Evolutionary conservation across 257 asterid genomes (phyloP), one percentile per base, ranked within the genome.

Genomic region (Ballota nigra): DNA sequence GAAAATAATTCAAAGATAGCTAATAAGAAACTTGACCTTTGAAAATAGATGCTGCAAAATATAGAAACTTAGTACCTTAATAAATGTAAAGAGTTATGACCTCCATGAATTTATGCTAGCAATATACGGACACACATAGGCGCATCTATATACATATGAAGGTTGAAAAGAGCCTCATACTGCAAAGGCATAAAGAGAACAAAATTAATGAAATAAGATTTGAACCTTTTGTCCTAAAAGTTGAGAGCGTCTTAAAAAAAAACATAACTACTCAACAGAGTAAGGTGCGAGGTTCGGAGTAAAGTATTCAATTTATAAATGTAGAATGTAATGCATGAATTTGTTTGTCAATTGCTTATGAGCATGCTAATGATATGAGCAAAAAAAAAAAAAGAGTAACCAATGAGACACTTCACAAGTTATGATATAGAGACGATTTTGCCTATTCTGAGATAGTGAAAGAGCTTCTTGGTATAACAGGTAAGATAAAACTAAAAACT

Each of bases 401-500:
- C 40, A 69, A 69, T 4, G 19, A 59, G 45, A 40, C n/a, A 66
- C 60, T 49, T 11, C 63, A 57, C 23, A 51, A 26, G 26, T 41
- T 15, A 49, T 23, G 18, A 38, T 36, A 75, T 29, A 28, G 68
- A 63, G 41, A 69, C 18, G 26, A 11, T 20, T 22, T 69, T 75
- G 38, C 18, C 61, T 34, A 45, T 4, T 34, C 18, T 47, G 53
- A 36, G 23, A 56, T 41, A 13, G 63, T 40, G 31, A 57, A 43
- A 9, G 29, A 20, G 52, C 38, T 22, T 38, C 8, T 28, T 8
- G 65, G n/a, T 69, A 47, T 41, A 36, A 51, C 55, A 52, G 70
- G 49, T 34, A 29, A 28, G 15, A 33, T 19, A 43, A 31, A 78
- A 83, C 67, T 34, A n/a, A 47, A 5, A 47, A 16, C 55, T 47